Conservation (phyloP, 257 asterid species). For the Solanum tarapatanum region DNA sequence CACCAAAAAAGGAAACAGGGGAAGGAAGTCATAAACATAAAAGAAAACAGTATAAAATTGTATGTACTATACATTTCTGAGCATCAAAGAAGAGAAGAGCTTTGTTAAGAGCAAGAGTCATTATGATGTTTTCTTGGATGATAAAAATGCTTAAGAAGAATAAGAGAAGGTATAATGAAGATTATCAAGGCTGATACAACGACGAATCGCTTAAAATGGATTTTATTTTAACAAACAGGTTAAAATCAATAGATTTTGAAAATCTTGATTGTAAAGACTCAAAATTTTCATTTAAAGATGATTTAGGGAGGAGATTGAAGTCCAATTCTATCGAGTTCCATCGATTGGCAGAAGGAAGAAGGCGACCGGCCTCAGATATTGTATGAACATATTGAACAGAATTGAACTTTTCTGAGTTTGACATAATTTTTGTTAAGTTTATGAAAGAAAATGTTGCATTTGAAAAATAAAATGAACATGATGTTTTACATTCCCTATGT, state of each 20-base stretch:
- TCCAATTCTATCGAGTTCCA: conserved; percentile 37
- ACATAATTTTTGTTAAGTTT: neutral
- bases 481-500: neutral
- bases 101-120: conserved; percentile 25
- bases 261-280: conserved; percentile 36
- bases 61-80: conserved; percentile 25
- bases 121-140: conserved; percentile 14
- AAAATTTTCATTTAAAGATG: conserved; percentile 3
- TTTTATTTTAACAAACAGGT: conserved; percentile 22
- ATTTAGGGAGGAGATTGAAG: conserved; percentile 24
- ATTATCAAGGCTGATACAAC: neutral
- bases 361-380: conserved; percentile 22
- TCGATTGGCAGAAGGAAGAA: conserved; percentile 28
- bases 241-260: conserved; percentile 33
- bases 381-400: conserved; percentile 11
- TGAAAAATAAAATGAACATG: neutral
- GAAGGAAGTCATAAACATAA: neutral
- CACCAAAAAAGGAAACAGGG: neutral
- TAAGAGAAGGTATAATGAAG: neutral
- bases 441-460: neutral
- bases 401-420: neutral
- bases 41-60: neutral
- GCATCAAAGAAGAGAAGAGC: conserved; percentile 60
- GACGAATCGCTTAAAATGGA: conserved; percentile 17
- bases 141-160: conserved; percentile 19